Base-by-base conservation (phyloP, 495 filamentous ascomycete species). In the Xylaria acuta region DNA sequence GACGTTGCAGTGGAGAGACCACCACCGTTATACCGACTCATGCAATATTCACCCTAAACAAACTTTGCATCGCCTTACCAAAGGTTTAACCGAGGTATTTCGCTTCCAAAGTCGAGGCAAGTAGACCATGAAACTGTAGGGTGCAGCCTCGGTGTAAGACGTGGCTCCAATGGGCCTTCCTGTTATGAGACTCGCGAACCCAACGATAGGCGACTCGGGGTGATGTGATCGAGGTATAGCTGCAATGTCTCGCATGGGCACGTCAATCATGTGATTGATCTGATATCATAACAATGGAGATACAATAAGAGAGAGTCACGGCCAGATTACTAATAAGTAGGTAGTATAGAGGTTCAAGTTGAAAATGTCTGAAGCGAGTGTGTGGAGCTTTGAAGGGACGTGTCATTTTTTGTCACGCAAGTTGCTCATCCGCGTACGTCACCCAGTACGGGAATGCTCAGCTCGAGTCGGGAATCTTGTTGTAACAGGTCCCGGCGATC, bases 241-340 rank as follows among this genome's bases (percentile, higher is more conserved):
- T 68, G 65, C 47, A 25, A 68, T 68, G 49, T 56, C 47, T 68
- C 49, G 47, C 34, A 56, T 40, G 14, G 36, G 34, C 25, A 53
- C 12, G n/a, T 30, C 5, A 5, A 59, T 70, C 68, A 70, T 70
- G 68, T 70, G 68, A 38, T 38, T n/a, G 36, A 70, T 62, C 56
- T 70, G 68, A 51, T 59, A 22, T 64, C 68, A 70, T 43, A 12
- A 38, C 68, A n/a, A 41, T 47, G 32, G 58, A 41, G 30, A 59
- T 30, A 34, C 22, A 8, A 34, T 5, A 3, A 18, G 45, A 22
- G 43, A 49, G 43, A 53, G 1, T 14, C 53, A 58, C 27, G 32
- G 27, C 32, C 7, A 59, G 56, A 30, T 32, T 38, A 38, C 56
- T 4, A 38, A 11, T 11, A n/a, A n/a, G n/a, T n/a, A n/a, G n/a